phyloP scores from a whole-genome alignment of 495 filamentous ascomycete genomes.

The Penicillium arizonense region DNA sequence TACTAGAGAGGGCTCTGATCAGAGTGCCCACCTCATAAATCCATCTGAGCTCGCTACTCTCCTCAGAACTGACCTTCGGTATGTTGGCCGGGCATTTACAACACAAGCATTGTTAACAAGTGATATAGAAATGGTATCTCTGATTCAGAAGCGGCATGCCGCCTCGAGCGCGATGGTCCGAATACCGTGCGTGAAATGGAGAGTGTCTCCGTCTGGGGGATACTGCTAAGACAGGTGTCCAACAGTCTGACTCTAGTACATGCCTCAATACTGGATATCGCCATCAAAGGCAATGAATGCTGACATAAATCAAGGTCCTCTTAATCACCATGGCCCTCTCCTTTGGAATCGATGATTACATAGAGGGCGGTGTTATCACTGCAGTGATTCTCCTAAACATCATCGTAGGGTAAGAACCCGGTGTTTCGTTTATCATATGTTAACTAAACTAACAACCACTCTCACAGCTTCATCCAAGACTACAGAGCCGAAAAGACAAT shows the following conservation, averaged over 20 bases:
- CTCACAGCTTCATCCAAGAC: constrained; percentile 66
- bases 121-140: constrained; percentile 54
- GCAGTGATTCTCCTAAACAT: constrained; percentile 83
- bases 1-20: neutral
- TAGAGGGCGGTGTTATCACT: constrained; percentile 80
- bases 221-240: constrained; percentile 59
- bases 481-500: constrained; percentile 85
- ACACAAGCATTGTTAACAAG: neutral
- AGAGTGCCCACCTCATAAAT: constrained; percentile 30
- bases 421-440: neutral
- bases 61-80: constrained; percentile 32
- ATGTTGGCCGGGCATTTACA: constrained; percentile 1
- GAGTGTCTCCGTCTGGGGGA: constrained; percentile 54
- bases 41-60: constrained; percentile 22
- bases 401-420: constrained; percentile 53
- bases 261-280: neutral
- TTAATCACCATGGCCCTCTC: constrained; percentile 81
- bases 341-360: constrained; percentile 75
- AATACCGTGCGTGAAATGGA: constrained; percentile 59
- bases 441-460: neutral
- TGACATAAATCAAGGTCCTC: constrained; percentile 55
- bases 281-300: neutral
- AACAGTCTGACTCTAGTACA: constrained; percentile 63
- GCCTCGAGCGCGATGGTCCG: constrained; percentile 54
- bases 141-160: constrained; percentile 48